Evolutionary conservation across 176 grass and related monocot genomes (phyloP).

Genomic region (Hordeum marinum): DNA sequence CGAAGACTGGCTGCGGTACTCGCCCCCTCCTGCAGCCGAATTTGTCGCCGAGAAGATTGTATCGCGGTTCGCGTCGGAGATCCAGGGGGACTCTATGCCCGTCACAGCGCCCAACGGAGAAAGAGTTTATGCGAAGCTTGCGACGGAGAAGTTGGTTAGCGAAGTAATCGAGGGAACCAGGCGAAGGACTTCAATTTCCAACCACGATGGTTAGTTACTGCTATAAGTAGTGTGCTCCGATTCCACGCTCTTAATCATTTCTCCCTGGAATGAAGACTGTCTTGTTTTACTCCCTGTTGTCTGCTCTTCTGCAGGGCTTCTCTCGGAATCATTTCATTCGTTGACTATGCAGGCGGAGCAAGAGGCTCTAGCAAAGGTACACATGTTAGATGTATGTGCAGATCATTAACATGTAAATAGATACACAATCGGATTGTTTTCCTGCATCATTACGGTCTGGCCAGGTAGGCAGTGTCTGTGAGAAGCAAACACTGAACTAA

Average conservation of each 20-base stretch:
- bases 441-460: not conserved
- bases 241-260: constrained; percentile 8
- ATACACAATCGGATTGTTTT: not conserved
- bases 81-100: constrained; percentile 63
- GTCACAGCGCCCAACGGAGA: constrained; percentile 71
- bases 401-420: not conserved
- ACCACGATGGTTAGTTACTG: constrained; percentile 26
- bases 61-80: constrained; percentile 71
- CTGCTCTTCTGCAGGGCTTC: constrained; percentile 46
- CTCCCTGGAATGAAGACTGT: not conserved
- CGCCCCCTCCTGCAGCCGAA: constrained; percentile 20
- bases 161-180: constrained; percentile 6
- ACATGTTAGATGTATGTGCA: not conserved
- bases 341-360: constrained; percentile 58
- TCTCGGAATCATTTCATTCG: constrained; percentile 63
- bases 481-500: not conserved
- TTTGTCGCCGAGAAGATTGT: constrained; percentile 44
- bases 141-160: not conserved
- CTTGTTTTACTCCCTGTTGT: not conserved
- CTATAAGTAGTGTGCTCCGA: not conserved
- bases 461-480: not conserved
- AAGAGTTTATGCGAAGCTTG: constrained; percentile 77
- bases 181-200: constrained; percentile 16
- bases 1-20: constrained; percentile 42
- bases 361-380: constrained; percentile 76